Base-by-base conservation (phyloP, 139 green algal genomes). In the Chlamydomonas applanata region DNA sequence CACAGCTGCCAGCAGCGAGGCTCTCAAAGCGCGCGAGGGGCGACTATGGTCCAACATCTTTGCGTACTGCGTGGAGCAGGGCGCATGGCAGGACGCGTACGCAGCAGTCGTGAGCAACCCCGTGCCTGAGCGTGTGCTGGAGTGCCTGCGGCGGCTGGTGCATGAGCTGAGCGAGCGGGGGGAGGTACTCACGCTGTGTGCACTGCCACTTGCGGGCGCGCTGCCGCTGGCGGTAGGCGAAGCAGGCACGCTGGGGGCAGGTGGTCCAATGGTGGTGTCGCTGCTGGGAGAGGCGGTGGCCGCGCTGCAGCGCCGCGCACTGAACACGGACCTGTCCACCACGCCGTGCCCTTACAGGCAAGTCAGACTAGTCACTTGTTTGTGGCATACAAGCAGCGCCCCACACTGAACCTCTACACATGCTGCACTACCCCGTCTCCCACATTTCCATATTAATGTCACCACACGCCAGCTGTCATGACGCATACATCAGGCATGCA, bases 11-110 rank as follows among this genome's bases (percentile, higher is more conserved):
- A 35, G 9, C 36, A 3, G 62, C 33, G 25, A 45, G 65, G 24
- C 30, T 3, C 32, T 49, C 53, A 33, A 16, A 29, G 67, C 44
- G 20, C 66, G 77, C 4, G 72, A 85, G 62, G 82, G 67, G 36
- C 69, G 71, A 44, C 71, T 90, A 33, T 90, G 85, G 85, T 73
- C 62, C 61, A 80, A 81, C 62, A 57, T 87, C 0, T 87, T 87
- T 53, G 74, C 69, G 19, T 85, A 84, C 63, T 69, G 64, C 36
- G 72, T 52, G 19, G 77, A 83, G 35, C 68, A 85, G 20, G 68
- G 63, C 17, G 49, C 56, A 9, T 80, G 76, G 49, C 65, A 84
- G 22, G 82, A 83, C 22, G 85, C 85, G 19, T 87, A 90, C 69
- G 68, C 72, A 2, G 85, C 85, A 20, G 66, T 86, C 35, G 46